These are phyloP conservation scores for Lyophyllum semitale DNA, from an alignment of 768 basidiomycete genomes.

Conservation along the genomic window DNA sequence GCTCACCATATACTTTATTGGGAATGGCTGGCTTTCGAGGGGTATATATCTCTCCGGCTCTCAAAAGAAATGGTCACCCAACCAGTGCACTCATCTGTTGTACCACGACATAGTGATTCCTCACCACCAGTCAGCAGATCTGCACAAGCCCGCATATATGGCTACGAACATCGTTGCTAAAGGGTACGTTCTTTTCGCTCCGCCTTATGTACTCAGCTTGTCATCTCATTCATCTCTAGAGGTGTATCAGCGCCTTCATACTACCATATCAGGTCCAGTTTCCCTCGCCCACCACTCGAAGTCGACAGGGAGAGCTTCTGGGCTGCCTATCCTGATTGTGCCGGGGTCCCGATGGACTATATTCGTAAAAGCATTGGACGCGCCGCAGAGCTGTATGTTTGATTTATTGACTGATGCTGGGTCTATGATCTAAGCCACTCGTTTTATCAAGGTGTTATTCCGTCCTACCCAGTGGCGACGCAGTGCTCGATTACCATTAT, in stretches of 20 bases:
- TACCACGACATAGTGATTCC: background rate
- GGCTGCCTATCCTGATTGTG: background rate
- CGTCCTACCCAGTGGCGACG: slow-evolving; percentile 6
- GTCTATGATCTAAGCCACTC: background rate
- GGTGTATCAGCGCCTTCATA: background rate
- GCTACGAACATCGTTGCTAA: background rate
- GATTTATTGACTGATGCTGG: background rate
- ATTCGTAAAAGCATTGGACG: background rate
- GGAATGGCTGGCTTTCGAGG: background rate
- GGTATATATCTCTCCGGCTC: background rate
- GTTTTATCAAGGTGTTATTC: slow-evolving; percentile 6
- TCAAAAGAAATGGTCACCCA: background rate
- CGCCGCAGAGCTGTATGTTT: background rate
- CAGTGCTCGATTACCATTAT: background rate
- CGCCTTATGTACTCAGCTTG: background rate
- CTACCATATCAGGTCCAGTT: background rate
- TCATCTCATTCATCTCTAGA: background rate
- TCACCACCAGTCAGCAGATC: too few species aligned
- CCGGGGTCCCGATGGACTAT: background rate
- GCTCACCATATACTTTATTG: background rate
- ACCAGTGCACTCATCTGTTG: background rate
- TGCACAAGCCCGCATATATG: background rate
- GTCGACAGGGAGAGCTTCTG: background rate
- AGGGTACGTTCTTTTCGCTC: background rate
- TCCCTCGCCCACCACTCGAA: background rate